Conservation (phyloP, 2,329 filamentous ascomycete species). For the Colletotrichum sp. region DNA sequence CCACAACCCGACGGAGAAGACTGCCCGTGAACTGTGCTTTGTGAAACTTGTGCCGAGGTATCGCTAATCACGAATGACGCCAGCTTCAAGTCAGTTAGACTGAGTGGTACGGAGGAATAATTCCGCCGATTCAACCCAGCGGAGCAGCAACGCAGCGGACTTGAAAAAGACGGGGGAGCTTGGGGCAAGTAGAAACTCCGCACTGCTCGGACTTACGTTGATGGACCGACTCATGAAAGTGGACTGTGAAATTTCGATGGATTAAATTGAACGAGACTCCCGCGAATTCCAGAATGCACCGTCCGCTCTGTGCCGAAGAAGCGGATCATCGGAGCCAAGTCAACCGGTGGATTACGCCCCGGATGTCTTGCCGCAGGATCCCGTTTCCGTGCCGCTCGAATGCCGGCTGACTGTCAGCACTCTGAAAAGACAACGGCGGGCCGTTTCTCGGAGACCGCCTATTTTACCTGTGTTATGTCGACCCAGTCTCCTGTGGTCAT, state of each 20-base stretch:
- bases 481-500: too few species aligned
- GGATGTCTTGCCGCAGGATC: neutral
- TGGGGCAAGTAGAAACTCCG: neutral
- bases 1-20: neutral
- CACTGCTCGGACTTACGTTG: neutral
- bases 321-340: neutral
- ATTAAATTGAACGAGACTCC: neutral
- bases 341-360: neutral
- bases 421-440: neutral
- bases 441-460: neutral
- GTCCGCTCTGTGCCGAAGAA: neutral
- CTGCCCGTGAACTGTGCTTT: neutral
- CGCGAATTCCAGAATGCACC: neutral
- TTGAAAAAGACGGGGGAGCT: neutral
- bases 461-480: too few species aligned
- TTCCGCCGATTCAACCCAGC: neutral
- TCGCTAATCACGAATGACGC: neutral
- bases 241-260: neutral
- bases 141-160: neutral
- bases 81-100: neutral
- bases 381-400: neutral
- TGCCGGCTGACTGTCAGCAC: neutral
- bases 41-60: neutral
- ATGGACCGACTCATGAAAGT: neutral
- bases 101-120: neutral